Conservation (phyloP, 768 basidiomycete genomes). For the Boletus coccyginus region DNA sequence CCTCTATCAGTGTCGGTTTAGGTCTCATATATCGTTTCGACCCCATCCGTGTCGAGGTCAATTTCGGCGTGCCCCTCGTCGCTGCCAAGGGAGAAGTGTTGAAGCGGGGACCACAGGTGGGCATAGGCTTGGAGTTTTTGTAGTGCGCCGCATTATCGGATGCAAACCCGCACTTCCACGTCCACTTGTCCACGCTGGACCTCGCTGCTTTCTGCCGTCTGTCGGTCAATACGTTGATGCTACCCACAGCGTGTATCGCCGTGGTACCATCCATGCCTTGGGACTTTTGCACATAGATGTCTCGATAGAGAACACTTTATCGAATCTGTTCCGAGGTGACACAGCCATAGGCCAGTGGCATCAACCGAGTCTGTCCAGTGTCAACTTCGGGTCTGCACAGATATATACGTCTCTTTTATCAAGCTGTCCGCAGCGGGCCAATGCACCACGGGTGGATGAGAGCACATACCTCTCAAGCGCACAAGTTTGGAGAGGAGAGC, state of each 20-base stretch:
- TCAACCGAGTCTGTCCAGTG: too few relatives aligned
- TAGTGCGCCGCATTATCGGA: slow-evolving; percentile 25
- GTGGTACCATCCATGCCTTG: too few relatives aligned
- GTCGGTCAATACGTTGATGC: too few relatives aligned
- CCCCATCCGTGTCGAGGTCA: slow-evolving; percentile 82
- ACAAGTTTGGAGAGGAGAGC: too few relatives aligned
- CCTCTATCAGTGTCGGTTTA: slow-evolving; percentile 77
- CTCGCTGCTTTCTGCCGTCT: too few relatives aligned
- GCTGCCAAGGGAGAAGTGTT: slow-evolving; percentile 63
- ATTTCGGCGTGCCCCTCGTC: slow-evolving; percentile 81
- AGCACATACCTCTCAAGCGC: background rate
- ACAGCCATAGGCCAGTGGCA: too few relatives aligned
- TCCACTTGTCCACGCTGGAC: too few relatives aligned
- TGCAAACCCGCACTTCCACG: slow-evolving; percentile 9
- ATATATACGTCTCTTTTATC: background rate
- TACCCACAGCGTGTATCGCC: too few relatives aligned
- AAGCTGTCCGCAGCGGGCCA: background rate
- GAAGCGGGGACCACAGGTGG: slow-evolving; percentile 74
- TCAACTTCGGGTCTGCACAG: background rate
- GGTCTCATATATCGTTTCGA: slow-evolving; percentile 84
- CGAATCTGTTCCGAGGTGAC: too few relatives aligned
- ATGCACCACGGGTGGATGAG: background rate
- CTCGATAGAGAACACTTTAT: too few relatives aligned
- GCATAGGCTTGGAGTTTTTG: slow-evolving; percentile 78
- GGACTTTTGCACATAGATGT: too few relatives aligned